Base-by-base conservation (phyloP, 2,329 filamentous ascomycete species). In the Esteya vermicola region DNA sequence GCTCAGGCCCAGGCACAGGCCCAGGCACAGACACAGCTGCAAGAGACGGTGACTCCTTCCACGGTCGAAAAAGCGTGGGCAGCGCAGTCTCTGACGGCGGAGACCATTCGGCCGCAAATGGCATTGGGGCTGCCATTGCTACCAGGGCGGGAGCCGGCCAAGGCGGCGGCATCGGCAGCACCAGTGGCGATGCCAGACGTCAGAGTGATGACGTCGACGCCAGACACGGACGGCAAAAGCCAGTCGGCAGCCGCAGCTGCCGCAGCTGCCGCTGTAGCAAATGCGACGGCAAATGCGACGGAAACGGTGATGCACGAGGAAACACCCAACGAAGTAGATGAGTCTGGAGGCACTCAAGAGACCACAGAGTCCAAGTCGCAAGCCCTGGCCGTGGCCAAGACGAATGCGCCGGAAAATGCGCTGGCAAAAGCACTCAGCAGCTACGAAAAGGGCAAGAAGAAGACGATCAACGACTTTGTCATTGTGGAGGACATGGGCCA, bases 401-500 rank as follows among this genome's bases (percentile, higher is more conserved):
- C n/a, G n/a, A n/a, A n/a, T n/a, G n/a, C n/a, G n/a, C n/a, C n/a
- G n/a, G n/a, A n/a, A n/a, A n/a, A n/a, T n/a, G n/a, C n/a, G n/a
- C n/a, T n/a, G n/a, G n/a, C n/a, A n/a, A n/a, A n/a, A n/a, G n/a
- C n/a, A n/a, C n/a, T n/a, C n/a, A n/a, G n/a, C n/a, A n/a, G n/a
- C n/a, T n/a, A n/a, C n/a, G n/a, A n/a, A n/a, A n/a, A n/a, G n/a
- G 12, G 56, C 21, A 54, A 65, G 49, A 95, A 93, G 62, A 91
- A 91, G 59, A 78, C 75, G 1, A 96, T 98, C 47, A 70, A 81
- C 39, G 86, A 95, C 55, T 98, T 94, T 57, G 70, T 79, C 32
- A 89, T 98, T 44, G 66, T 98, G 12, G 91, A 98, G 60, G 91
- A 98, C 45, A 96, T 98, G 89, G 91, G 91, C 5, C 86, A 95